These are phyloP conservation scores for Kluyveromyces lactis DNA, from an alignment of 805 yeast species.

Conservation along the genomic window DNA sequence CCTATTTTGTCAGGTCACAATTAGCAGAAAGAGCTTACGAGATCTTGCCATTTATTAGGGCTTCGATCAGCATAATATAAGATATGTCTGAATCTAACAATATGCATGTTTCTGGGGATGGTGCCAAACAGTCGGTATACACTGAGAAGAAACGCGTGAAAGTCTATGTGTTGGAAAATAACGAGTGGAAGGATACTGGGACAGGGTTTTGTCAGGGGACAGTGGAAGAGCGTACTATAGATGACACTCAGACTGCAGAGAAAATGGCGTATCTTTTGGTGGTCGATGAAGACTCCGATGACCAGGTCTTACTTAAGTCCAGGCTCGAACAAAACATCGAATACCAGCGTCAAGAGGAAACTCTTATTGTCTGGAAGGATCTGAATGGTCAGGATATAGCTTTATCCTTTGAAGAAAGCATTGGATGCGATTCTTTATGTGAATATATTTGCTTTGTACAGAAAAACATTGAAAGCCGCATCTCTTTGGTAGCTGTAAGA, in stretches of 20 bases:
- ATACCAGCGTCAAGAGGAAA: constrained; percentile 90
- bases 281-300: constrained; percentile 55
- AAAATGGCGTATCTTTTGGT: constrained; percentile 57
- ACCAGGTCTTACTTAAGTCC: constrained; percentile 53
- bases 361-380: constrained; percentile 92
- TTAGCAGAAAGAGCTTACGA: no score
- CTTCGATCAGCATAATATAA: no score
- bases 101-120: no score
- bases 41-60: no score
- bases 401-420: constrained; percentile 82
- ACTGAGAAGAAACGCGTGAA: constrained; percentile 70
- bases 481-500: constrained; percentile 64
- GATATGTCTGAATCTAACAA: no score
- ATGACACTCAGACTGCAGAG: constrained; percentile 9
- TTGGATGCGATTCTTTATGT: constrained; percentile 79
- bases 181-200: constrained; percentile 86
- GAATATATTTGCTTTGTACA: constrained; percentile 70
- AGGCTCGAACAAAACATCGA: constrained; percentile 66
- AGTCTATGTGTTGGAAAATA: constrained; percentile 75
- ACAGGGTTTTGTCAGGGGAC: constrained; percentile 86
- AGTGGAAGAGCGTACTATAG: constrained; percentile 16
- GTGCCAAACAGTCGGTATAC: constrained; percentile 6
- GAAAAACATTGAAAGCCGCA: constrained; percentile 49
- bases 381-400: constrained; percentile 63
- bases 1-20: no score